phyloP scores from a whole-genome alignment of 495 filamentous ascomycete species.

The Articulospora tetracladia region DNA sequence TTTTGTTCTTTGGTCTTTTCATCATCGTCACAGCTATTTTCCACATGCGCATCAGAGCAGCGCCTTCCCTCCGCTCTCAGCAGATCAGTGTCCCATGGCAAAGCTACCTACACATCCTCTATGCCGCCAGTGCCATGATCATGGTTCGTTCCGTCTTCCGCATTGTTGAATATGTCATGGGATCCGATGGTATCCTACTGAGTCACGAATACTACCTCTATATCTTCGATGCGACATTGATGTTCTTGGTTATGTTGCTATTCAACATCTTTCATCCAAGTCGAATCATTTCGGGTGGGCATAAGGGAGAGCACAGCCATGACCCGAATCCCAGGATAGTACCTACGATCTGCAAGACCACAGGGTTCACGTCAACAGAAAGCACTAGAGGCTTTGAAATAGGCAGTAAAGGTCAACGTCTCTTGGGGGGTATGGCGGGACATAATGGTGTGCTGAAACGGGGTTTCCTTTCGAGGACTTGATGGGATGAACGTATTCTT shows the following conservation, averaged over 20 bases:
- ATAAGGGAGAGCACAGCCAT: neutral
- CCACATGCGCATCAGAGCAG: slow-evolving; percentile 22
- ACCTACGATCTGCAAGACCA: neutral
- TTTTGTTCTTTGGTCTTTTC: slow-evolving; percentile 49
- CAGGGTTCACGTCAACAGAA: neutral
- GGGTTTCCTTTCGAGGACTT: too few species aligned
- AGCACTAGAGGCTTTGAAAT: neutral
- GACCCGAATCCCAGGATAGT: slow-evolving; percentile 10
- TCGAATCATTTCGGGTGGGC: slow-evolving; percentile 16
- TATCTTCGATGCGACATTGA: slow-evolving; percentile 45
- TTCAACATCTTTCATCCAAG: slow-evolving; percentile 51
- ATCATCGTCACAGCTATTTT: slow-evolving; percentile 39
- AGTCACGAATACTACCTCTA: slow-evolving; percentile 22
- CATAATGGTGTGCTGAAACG: too few species aligned
- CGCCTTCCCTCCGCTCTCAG: slow-evolving; percentile 16
- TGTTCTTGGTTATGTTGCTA: slow-evolving; percentile 43
- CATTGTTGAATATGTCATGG: slow-evolving; percentile 54
- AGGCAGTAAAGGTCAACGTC: too few species aligned
- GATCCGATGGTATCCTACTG: slow-evolving; percentile 36
- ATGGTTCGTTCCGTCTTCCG: slow-evolving; percentile 54
- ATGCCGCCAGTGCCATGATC: slow-evolving; percentile 47
- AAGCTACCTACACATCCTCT: slow-evolving; percentile 36
- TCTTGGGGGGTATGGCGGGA: neutral
- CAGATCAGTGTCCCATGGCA: slow-evolving; percentile 19
- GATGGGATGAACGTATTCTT: too few species aligned